These are phyloP conservation scores for Bretschneidera sinensis DNA, from an alignment of 345 rosid genomes.

Conservation along the genomic window DNA sequence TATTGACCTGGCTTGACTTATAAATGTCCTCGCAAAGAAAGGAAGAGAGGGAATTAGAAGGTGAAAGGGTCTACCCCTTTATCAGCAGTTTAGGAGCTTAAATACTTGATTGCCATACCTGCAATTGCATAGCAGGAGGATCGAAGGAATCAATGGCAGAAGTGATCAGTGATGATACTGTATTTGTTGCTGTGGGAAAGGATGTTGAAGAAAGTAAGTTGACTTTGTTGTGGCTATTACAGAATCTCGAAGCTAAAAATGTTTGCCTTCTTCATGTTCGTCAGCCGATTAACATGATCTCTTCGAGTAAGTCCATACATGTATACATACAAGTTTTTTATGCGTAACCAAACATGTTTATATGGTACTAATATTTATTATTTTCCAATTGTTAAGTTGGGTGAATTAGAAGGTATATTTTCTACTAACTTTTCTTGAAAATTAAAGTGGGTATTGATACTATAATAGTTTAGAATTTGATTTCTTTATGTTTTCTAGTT, in stretches of 20 bases:
- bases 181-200: slow-evolving; percentile 59
- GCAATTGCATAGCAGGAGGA: background rate
- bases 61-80: background rate
- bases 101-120: background rate
- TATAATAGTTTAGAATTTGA: background rate
- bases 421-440: background rate
- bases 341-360: no score
- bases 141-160: slow-evolving; percentile 21
- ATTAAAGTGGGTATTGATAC: background rate
- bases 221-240: slow-evolving; percentile 52
- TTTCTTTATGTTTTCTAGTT: background rate
- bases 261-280: slow-evolving; percentile 52
- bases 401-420: no score
- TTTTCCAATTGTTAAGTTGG: no score
- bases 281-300: slow-evolving; percentile 28
- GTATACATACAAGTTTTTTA: background rate
- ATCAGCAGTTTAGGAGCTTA: background rate
- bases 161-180: slow-evolving; percentile 29
- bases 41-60: background rate
- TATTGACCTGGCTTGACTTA: background rate
- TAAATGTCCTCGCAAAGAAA: background rate
- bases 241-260: slow-evolving; percentile 32
- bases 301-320: slow-evolving; percentile 11
- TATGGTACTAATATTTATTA: no score
- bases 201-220: slow-evolving; percentile 40